Percentiles rank a stretch among this genome's conserved stretches.
These are phyloP conservation scores for Ceratocystis diversiconidia DNA, from an alignment of 2,329 filamentous ascomycete species.

Conservation along the genomic window DNA sequence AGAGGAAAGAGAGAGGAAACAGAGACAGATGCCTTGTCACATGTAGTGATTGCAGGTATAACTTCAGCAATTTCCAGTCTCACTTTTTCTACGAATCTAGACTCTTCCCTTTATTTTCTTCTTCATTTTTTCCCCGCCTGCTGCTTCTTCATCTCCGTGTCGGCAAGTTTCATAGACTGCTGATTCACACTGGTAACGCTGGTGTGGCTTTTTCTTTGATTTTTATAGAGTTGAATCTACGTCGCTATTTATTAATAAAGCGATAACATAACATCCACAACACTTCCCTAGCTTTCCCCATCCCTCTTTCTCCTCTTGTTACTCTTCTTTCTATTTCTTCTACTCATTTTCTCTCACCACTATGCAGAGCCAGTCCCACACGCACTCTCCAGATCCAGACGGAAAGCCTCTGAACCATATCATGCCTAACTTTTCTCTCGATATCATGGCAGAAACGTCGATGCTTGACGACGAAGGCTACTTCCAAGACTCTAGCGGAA, in stretches of 20 bases:
- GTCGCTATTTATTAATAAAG: no score
- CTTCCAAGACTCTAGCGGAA: background rate
- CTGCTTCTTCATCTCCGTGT: background rate
- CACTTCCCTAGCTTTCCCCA: background rate
- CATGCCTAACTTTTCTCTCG: background rate
- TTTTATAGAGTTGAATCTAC: background rate
- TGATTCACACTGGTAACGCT: background rate
- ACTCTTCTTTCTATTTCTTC: background rate
- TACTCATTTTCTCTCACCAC: background rate
- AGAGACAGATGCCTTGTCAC: background rate
- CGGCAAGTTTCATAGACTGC: background rate
- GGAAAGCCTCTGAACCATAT: fast-evolving
- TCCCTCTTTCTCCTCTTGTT: background rate
- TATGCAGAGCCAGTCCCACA: background rate
- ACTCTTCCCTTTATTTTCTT: background rate
- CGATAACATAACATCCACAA: background rate
- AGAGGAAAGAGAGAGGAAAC: background rate
- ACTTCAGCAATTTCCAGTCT: background rate
- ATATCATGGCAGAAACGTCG: background rate
- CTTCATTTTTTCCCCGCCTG: background rate
- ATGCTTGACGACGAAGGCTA: background rate
- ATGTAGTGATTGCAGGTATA: background rate
- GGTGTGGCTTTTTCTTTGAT: background rate
- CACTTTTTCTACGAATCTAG: background rate
- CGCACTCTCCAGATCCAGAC: background rate